Base-by-base conservation (phyloP, 768 basidiomycete genomes). In the Termitomyces sp. region DNA sequence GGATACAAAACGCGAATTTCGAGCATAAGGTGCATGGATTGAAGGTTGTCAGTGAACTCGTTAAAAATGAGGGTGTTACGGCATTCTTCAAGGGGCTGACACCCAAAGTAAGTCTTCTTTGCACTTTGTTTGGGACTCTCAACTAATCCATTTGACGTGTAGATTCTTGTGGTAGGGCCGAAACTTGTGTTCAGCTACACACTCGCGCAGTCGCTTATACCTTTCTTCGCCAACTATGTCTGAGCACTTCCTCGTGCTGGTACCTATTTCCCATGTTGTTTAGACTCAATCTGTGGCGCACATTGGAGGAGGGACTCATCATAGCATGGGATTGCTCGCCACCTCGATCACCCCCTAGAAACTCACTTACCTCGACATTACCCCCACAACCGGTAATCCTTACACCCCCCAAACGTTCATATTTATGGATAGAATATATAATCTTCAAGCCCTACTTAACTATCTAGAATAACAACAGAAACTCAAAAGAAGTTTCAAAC, bases 141-240 rank as follows among this genome's bases (percentile, higher is more conserved):
- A 17, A 33, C 11, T 28, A 23, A 35, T 14, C 50, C 12, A 6
- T 21, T 15, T 10, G 10, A 9, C 30, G 61, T 46, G 14, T 63
- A 95, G 92, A 90, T 96, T 64, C 79, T 98, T 46, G 94, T 98
- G 59, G 94, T 98, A 38, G 95, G 94, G 51, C 96, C 96, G 41
- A 98, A 98, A 75, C 85, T 98, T 37, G 93, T 98, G 64, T 98
- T 98, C 82, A 94, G 91, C 65, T 98, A 96, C 77, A 98, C 96
- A 49, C 82, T 98, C 3, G 96, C 96, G 11, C 96, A 98, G 73
- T 90, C 89, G 17, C 78, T 98, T 71, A 98, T 98, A 76, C 95
- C 95, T 46, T 75, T 87, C 64, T 97, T 95, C 73, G 82, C 86
- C 43, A 84, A 91, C 70, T 95, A 91, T 70, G 90, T 91, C 60